Base-by-base conservation (phyloP, 2,329 filamentous ascomycete species). In the Aureobasidium lini region DNA sequence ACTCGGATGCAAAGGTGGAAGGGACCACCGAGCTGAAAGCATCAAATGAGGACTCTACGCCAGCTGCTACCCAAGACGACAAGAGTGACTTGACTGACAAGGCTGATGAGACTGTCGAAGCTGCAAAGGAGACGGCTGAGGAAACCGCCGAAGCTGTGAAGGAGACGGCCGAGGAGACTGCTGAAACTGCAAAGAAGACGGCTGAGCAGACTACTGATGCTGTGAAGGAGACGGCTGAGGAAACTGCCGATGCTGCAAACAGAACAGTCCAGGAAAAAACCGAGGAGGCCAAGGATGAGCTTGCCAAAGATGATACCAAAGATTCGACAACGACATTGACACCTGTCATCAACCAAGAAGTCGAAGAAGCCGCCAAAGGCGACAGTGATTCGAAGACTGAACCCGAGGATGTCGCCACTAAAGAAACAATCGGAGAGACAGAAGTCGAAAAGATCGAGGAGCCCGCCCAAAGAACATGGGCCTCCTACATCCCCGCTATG, bases 361-460 rank as follows among this genome's bases (percentile, higher is more conserved):
- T 10, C 9, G 48, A 57, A 29, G 53, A 48, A 13, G 10, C 31
- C 4, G 1, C 42, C 15, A 48, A 42, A 39, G 44, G 31, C 6
- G 32, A 34, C 32, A 43, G 6, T 1, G 23, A 47, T 16, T n/a
- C 53, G 63, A 60, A 78, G 73, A 70, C 81, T 53, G 67, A 50
- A 9, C 18, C 37, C 13, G 44, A 34, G 32, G 28, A 52, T 11
- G 29, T 6, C 31, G 44, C 43, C 6, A 34, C 4, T 15, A 34
- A 58, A 15, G 16, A 15, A 9, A 2, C 13, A 29, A 31, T 42
- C 6, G 9, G 18, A 23, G 40, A 52, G 9, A 18, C 47, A 2
- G 31, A 39, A 23, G 37, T 37, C 13, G 29, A 37, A 0, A 49
- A 50, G 10, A 6, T 47, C 4, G 9, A 16, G 1, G 57, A 43